phyloP scores from a whole-genome alignment of 768 basidiomycete genomes.

The Pleurotus djamor region DNA sequence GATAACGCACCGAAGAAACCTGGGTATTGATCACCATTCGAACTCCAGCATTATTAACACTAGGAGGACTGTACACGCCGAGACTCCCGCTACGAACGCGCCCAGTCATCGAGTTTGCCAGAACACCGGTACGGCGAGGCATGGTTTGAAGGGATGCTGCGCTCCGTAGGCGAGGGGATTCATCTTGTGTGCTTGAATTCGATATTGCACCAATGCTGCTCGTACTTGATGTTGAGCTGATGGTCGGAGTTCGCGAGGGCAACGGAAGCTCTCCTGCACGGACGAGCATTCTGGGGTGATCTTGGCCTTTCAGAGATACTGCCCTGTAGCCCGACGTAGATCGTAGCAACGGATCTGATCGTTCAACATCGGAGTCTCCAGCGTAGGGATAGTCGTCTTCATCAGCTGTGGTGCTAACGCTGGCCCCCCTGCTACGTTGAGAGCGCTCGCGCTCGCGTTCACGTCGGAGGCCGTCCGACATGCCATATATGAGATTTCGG shows the following conservation, averaged over 20 bases:
- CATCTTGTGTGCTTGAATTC: conserved; percentile 33
- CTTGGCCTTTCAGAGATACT: conserved; percentile 46
- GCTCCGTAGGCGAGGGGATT: conserved; percentile 33
- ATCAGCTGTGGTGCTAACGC: conserved; percentile 47
- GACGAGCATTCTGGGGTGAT: conserved; percentile 35
- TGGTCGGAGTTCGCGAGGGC: conserved; percentile 48
- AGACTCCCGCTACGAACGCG: conserved; percentile 63
- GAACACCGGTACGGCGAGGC: conserved; percentile 17
- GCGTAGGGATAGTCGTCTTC: conserved; percentile 30
- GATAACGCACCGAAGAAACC: conserved; percentile 19
- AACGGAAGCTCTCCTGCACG: conserved; percentile 63
- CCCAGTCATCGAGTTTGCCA: conserved; percentile 26
- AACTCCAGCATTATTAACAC: conserved; percentile 19
- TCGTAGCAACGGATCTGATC: conserved; percentile 40
- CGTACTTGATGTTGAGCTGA: conserved; percentile 34
- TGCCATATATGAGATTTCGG: conserved; percentile 22
- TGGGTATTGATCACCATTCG: conserved; percentile 35
- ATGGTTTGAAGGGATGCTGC: conserved; percentile 35
- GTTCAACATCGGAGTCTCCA: conserved; percentile 53
- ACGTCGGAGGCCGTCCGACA: conserved; percentile 13
- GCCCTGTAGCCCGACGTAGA: conserved; percentile 41
- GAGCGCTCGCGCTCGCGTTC: conserved; percentile 25
- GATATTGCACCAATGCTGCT: conserved; percentile 34
- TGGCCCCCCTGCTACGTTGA: conserved; percentile 52
- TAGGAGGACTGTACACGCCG: conserved; percentile 36